Evolutionary conservation across 352 stramenopile species (phyloP), one percentile per base, ranked within the genome.

Genomic region (Thalassiosira mediterranea): DNA sequence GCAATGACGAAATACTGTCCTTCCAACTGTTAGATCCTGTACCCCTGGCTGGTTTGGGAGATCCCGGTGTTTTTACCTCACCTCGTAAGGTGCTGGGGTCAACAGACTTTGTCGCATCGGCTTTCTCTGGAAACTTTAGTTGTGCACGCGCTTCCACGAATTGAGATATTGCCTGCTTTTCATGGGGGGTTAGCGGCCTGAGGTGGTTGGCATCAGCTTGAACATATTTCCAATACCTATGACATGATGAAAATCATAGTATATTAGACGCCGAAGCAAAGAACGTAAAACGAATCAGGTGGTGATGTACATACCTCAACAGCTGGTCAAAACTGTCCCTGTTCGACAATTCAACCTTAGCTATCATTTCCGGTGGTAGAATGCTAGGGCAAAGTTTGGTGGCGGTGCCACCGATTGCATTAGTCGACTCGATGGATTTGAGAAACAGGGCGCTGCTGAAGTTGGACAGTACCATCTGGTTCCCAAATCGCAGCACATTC

Each of bases 311-410:
- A n/a, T n/a, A n/a, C n/a, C 37, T 51, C 32, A 60, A 62, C 15
- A 79, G 40, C 37, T 52, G 61, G 56, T 69, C 54, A 37, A 73
- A 70, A 23, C 37, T 70, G 21, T 49, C 47, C 23, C 61, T 47
- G 29, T 76, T 40, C 1, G 67, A 54, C 42, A 76, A 40, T 21
- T 72, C 63, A 40, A 91, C 59, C 49, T 83, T 82, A 19, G 81
- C 76, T 65, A 91, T 82, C 72, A 90, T 84, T 66, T 91, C 86
- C 26, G 86, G 86, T 46, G 86, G 79, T 25, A 89, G 42, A 10
- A 82, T 65, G 29, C 64, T 73, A 3, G 80, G 72, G 15, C 49
- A 53, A 56, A 90, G 81, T 53, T 64, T 68, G 2, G 44, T 49
- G 4, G 61, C 58, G 13, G 48, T 52, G 0, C 71, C 71, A 26